These are phyloP conservation scores for Eutrema salsugineum DNA, from an alignment of 441 rosid genomes.

Conservation along the genomic window DNA sequence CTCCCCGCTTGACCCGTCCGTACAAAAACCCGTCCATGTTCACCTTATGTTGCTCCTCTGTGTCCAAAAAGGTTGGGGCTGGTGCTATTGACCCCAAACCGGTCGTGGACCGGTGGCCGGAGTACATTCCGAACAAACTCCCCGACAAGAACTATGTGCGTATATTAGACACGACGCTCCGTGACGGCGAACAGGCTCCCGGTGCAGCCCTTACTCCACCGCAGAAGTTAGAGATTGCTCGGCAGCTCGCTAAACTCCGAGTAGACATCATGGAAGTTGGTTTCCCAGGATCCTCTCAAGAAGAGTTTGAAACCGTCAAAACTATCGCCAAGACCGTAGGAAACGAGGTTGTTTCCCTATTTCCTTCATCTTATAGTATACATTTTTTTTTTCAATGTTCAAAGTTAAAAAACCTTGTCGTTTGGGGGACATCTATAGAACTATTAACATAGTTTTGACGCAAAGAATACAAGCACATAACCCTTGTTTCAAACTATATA, in stretches of 20 bases:
- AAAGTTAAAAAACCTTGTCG: neutral
- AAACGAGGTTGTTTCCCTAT: slow-evolving; percentile 11
- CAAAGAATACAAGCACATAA: neutral
- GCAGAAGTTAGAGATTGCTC: slow-evolving; percentile 74
- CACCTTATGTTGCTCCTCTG: slow-evolving; percentile 3
- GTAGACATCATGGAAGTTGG: slow-evolving; percentile 92
- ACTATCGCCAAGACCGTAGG: slow-evolving; percentile 69
- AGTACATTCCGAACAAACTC: slow-evolving; percentile 56
- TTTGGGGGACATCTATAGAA: neutral
- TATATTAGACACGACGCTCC: slow-evolving; percentile 82
- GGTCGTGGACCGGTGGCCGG: slow-evolving; percentile 36
- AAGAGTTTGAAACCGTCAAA: slow-evolving; percentile 76
- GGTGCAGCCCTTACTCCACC: slow-evolving; percentile 84
- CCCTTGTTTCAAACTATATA: too few relatives aligned
- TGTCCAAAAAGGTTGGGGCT: neutral
- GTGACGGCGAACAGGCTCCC: slow-evolving; percentile 94
- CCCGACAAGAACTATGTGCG: slow-evolving; percentile 69
- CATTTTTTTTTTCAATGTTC: neutral
- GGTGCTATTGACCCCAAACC: neutral
- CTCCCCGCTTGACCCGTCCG: neutral
- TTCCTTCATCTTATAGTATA: neutral
- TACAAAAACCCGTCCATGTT: neutral
- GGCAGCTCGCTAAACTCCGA: slow-evolving; percentile 73
- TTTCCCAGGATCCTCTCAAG: slow-evolving; percentile 74
- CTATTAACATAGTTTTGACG: neutral